Percentiles rank a stretch among this genome's conserved stretches.
These are phyloP conservation scores for Stagonosporopsis vannaccii DNA, from an alignment of 2,329 filamentous ascomycete species.

Conservation along the genomic window DNA sequence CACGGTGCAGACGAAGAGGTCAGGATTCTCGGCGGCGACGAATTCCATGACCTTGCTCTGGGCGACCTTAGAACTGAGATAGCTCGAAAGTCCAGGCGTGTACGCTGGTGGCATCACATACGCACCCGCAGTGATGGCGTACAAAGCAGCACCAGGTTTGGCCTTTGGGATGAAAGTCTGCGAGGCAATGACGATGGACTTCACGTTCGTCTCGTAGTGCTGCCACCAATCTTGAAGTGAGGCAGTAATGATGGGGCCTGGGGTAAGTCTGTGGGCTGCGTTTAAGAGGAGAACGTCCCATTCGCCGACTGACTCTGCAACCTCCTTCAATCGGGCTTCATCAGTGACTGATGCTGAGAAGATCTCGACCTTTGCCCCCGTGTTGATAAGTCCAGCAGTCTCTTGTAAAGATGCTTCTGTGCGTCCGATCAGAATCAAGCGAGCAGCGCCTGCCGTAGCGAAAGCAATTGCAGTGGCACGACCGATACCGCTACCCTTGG, in stretches of 20 bases:
- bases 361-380: background rate
- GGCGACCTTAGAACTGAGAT: background rate
- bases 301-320: background rate
- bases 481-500: constrained; percentile 54
- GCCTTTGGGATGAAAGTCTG: constrained; percentile 27
- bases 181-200: constrained; percentile 22
- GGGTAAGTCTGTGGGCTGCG: background rate
- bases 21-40: constrained; percentile 44
- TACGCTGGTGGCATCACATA: constrained; percentile 16
- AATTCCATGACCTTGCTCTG: constrained; percentile 38
- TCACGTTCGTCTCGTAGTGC: constrained; percentile 30
- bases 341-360: background rate
- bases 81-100: background rate
- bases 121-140: constrained; percentile 18
- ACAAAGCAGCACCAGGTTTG: background rate
- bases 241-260: constrained; percentile 3
- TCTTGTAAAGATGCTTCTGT: constrained; percentile 21
- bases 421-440: constrained; percentile 55
- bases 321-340: background rate
- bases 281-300: background rate
- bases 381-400: background rate
- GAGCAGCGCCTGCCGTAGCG: constrained; percentile 52
- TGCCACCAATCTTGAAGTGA: constrained; percentile 26
- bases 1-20: constrained; percentile 42
- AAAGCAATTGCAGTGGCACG: constrained; percentile 53